phyloP scores from a whole-genome alignment of 305 asterid species.

The Fraxinus greggii region DNA sequence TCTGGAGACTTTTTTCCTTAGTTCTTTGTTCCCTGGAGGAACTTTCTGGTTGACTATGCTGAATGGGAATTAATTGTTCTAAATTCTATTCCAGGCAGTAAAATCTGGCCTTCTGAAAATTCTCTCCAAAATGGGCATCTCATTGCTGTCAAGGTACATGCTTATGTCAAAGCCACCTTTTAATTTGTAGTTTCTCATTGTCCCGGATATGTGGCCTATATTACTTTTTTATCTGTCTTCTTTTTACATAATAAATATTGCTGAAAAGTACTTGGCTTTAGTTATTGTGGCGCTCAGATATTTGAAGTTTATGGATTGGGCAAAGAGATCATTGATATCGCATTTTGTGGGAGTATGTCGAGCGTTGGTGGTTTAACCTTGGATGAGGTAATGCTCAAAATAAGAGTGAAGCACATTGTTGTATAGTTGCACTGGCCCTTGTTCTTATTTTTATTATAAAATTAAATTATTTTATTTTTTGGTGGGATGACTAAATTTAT shows the following conservation, averaged over 20 bases:
- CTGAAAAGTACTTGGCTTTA: slow-evolving; percentile 38
- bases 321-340: slow-evolving; percentile 68
- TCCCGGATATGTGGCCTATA: slow-evolving; percentile 11
- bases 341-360: slow-evolving; percentile 91
- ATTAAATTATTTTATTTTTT: background rate
- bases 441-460: background rate
- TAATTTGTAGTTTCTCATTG: slow-evolving; percentile 8
- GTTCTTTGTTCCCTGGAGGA: background rate
- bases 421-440: slow-evolving; percentile 16
- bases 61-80: slow-evolving; percentile 4
- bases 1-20: slow-evolving; percentile 6
- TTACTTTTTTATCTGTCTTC: slow-evolving; percentile 15
- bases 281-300: slow-evolving; percentile 98
- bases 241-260: slow-evolving; percentile 23
- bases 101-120: slow-evolving; percentile 85
- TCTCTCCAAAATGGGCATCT: slow-evolving; percentile 99
- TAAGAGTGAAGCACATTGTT: slow-evolving; percentile 12
- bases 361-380: slow-evolving; percentile 91
- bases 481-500: background rate
- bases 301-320: slow-evolving; percentile 97
- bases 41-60: slow-evolving; percentile 22
- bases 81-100: slow-evolving; percentile 63
- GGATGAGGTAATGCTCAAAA: slow-evolving; percentile 70
- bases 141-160: slow-evolving; percentile 87
- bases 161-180: slow-evolving; percentile 16